Percentiles rank a stretch among this genome's conserved stretches.
Conservation (phyloP, 2,329 filamentous ascomycete species). For the Ophiostoma piceae region DNA sequence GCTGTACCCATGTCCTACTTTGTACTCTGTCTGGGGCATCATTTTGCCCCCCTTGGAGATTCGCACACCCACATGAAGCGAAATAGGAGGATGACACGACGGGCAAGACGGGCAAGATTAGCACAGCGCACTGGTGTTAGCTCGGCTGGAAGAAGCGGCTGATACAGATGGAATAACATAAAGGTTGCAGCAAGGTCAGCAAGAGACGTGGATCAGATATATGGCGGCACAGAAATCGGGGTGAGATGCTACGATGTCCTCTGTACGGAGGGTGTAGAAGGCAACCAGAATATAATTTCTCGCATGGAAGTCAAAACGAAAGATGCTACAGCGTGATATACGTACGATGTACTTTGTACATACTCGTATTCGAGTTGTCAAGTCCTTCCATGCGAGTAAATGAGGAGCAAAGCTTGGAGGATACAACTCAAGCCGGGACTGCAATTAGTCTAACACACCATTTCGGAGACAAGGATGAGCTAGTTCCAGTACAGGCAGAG, state of each 20-base stretch:
- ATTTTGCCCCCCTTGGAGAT: not conserved
- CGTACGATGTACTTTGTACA: no score
- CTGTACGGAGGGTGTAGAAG: no score
- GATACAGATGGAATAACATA: not conserved
- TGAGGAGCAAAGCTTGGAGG: slow-evolving; percentile 2
- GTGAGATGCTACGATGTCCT: not conserved
- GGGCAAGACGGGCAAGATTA: not conserved
- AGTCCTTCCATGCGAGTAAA: slow-evolving; percentile 6
- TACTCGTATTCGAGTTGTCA: not conserved
- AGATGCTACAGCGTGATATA: no score
- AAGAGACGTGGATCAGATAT: not conserved
- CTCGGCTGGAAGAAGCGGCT: not conserved
- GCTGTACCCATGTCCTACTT: not conserved
- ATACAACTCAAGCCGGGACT: slow-evolving; percentile 9
- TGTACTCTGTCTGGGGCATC: not conserved
- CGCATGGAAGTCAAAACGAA: no score
- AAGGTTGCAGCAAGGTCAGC: not conserved
- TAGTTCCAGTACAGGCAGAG: not conserved
- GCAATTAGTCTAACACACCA: slow-evolving; percentile 15
- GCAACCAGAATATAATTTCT: no score
- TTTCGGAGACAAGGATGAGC: slow-evolving; percentile 24
- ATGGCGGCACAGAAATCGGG: not conserved
- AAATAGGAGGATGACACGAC: not conserved
- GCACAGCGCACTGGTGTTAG: not conserved
- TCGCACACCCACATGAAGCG: not conserved